Conservation (phyloP, 257 asterid genomes). For the Eucommia ulmoides region DNA sequence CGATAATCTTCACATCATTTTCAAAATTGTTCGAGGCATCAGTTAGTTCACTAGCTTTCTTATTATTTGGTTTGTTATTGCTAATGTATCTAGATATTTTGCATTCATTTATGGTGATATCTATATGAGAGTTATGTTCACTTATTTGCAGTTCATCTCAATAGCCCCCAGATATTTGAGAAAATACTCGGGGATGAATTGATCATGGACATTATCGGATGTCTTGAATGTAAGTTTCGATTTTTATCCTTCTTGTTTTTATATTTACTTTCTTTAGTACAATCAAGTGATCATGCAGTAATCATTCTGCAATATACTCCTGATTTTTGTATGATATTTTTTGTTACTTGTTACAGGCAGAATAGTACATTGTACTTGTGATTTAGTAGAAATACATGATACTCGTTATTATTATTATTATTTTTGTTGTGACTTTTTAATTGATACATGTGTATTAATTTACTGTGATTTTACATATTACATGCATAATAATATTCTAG, state of each 20-base stretch:
- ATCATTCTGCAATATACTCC: too few relatives aligned
- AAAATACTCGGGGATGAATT: slow-evolving; percentile 86
- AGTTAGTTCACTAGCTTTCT: slow-evolving; percentile 36
- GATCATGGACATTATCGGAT: slow-evolving; percentile 86
- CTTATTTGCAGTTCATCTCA: slow-evolving; percentile 65
- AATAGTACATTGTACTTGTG: too few relatives aligned
- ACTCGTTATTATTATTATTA: too few relatives aligned
- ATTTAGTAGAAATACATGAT: too few relatives aligned
- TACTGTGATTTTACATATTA: too few relatives aligned
- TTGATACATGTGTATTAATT: too few relatives aligned
- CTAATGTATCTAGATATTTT: neutral
- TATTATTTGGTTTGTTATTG: neutral
- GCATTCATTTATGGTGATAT: neutral
- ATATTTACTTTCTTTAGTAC: neutral
- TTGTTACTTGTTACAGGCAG: too few relatives aligned
- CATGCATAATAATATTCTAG: too few relatives aligned
- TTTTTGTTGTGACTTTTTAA: too few relatives aligned
- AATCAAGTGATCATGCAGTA: too few relatives aligned
- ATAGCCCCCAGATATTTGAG: slow-evolving; percentile 80
- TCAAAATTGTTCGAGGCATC: slow-evolving; percentile 80
- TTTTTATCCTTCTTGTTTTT: too few relatives aligned
- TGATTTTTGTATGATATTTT: too few relatives aligned
- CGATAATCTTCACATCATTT: slow-evolving; percentile 74
- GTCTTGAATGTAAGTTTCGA: slow-evolving; percentile 80
- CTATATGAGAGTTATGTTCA: neutral